phyloP scores from a whole-genome alignment of 495 filamentous ascomycete genomes.

The Hypoxylon perforatum region DNA sequence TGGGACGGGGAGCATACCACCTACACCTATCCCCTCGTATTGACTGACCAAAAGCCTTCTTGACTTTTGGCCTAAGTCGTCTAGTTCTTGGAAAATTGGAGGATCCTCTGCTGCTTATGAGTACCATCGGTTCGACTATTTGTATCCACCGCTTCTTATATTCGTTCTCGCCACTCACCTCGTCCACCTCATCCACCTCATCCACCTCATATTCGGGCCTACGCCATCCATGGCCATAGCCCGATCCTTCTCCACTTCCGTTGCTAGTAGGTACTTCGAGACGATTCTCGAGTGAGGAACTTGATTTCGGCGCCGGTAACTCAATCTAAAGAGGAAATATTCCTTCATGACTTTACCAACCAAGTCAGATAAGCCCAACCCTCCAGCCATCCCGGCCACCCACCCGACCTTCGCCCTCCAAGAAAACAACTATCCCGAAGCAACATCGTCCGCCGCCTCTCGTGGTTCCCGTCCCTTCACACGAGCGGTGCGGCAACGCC shows the following conservation, averaged over 20 bases:
- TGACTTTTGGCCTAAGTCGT: conserved; percentile 16
- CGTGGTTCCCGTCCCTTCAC: conserved; percentile 21
- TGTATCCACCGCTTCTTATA: conserved; percentile 30
- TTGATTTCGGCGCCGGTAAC: conserved; percentile 32
- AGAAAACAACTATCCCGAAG: conserved; percentile 37
- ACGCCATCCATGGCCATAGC: conserved; percentile 41
- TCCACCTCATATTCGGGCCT: conserved; percentile 30
- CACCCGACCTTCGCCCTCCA: conserved; percentile 35
- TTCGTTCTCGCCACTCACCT: conserved; percentile 27
- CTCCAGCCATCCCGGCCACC: conserved; percentile 34
- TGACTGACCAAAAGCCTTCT: conserved; percentile 22
- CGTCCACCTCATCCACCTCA: conserved; percentile 20
- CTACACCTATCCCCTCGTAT: conserved; percentile 15
- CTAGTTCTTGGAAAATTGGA: conserved; percentile 8
- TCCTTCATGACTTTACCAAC: conserved; percentile 47
- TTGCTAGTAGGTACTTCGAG: conserved; percentile 42
- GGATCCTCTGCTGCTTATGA: conserved; percentile 30
- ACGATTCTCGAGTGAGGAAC: conserved; percentile 37
- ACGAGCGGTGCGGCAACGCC: conserved; percentile 31
- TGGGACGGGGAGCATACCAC: conserved; percentile 18
- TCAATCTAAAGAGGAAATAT: conserved; percentile 26
- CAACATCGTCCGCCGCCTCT: conserved; percentile 22
- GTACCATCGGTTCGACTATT: conserved; percentile 17
- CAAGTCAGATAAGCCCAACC: conserved; percentile 38
- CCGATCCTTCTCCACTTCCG: conserved; percentile 34